Conservation (phyloP, 805 yeast genomes). For the Candida hispaniensis region DNA sequence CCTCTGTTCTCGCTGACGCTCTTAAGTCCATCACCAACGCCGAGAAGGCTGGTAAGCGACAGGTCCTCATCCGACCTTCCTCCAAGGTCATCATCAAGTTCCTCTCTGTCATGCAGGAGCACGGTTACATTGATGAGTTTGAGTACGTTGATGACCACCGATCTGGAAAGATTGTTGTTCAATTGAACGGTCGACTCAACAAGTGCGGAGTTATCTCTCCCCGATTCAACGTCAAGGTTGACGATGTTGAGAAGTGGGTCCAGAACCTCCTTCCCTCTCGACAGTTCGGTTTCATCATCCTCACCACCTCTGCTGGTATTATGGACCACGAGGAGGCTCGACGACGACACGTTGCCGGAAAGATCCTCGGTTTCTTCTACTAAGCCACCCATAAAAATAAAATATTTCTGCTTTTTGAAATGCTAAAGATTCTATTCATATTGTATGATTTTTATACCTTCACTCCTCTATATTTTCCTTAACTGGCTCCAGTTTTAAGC, state of each 20-base stretch:
- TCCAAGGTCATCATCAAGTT: constrained; percentile 97
- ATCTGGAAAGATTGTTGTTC: constrained; percentile 94
- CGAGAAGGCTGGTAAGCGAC: constrained; percentile 98
- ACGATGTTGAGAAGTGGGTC: constrained; percentile 96
- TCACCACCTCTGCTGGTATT: constrained; percentile 98
- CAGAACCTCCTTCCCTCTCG: constrained; percentile 97
- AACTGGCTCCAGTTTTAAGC: too few relatives aligned
- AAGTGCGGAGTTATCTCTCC: constrained; percentile 98
- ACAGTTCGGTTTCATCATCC: constrained; percentile 96
- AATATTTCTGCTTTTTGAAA: neutral
- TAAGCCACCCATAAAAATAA: constrained; percentile 32
- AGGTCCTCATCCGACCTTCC: constrained; percentile 95
- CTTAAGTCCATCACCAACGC: constrained; percentile 97
- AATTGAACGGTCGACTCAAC: constrained; percentile 96
- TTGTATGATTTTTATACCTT: too few relatives aligned
- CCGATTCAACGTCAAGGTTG: constrained; percentile 93
- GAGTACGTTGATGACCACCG: constrained; percentile 99
- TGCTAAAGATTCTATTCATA: too few relatives aligned
- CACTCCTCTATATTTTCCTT: too few relatives aligned
- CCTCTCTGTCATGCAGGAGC: constrained; percentile 94
- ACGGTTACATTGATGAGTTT: constrained; percentile 98
- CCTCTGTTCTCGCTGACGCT: constrained; percentile 98
- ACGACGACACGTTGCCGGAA: constrained; percentile 99
- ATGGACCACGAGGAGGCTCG: constrained; percentile 99
- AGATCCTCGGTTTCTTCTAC: constrained; percentile 96